Evolutionary conservation across 2,329 filamentous ascomycete species (phyloP).

Genomic region (Xylariaceae sp.): DNA sequence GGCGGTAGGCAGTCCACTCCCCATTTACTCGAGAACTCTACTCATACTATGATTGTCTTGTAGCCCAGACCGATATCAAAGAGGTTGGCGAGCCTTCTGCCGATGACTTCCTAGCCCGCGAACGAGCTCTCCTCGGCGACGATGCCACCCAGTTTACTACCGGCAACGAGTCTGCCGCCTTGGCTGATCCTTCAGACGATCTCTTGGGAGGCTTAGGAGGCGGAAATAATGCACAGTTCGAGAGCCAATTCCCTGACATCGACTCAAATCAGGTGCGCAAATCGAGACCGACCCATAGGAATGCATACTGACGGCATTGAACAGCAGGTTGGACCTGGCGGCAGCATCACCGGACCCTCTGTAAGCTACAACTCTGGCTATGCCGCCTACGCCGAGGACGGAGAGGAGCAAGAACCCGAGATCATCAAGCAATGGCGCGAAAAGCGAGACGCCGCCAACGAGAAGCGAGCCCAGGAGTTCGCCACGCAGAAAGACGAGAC

Average conservation of each 20-base stretch:
- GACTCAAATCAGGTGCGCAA: conserved; percentile 61
- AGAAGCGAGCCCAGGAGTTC: conserved; percentile 81
- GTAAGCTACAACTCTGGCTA: conserved; percentile 61
- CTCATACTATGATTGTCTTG: conserved; percentile 5
- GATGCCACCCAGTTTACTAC: conserved; percentile 89
- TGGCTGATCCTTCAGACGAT: conserved; percentile 64
- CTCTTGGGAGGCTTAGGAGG: conserved; percentile 61
- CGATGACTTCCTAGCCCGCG: conserved; percentile 86
- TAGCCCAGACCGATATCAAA: conserved; percentile 66
- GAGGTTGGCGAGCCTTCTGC: conserved; percentile 56
- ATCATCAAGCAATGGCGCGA: conserved; percentile 91
- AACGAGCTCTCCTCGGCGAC: conserved; percentile 85
- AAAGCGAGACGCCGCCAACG: conserved; percentile 75
- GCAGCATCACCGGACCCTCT: conserved; percentile 73
- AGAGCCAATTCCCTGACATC: conserved; percentile 88
- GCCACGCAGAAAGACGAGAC: conserved; percentile 79
- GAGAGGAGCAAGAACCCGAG: conserved; percentile 87
- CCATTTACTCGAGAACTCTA: too few species aligned
- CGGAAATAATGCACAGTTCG: conserved; percentile 55
- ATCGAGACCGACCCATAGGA: neutral
- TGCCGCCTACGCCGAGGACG: conserved; percentile 51
- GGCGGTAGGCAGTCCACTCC: conserved; percentile 44
- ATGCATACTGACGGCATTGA: neutral
- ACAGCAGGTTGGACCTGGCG: conserved; percentile 69
- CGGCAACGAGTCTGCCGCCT: conserved; percentile 63